Evolutionary conservation across 2,329 filamentous ascomycete genomes (phyloP).

Genomic region (Fusarium sp.): DNA sequence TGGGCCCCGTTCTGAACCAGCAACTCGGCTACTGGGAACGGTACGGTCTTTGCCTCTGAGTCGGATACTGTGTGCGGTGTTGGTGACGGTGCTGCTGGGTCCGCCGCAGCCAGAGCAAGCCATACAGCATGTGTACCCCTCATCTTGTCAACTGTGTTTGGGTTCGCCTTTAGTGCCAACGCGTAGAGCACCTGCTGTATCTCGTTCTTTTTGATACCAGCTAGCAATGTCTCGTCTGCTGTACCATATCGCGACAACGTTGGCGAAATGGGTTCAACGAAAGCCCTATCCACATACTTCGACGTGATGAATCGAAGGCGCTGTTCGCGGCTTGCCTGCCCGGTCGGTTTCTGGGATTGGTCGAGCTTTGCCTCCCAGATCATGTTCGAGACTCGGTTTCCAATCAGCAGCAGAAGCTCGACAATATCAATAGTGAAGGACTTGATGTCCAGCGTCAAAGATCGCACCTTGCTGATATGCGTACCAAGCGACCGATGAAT

Average conservation of each 20-base stretch:
- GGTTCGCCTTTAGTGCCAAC: conserved; percentile 85
- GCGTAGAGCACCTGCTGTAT: conserved; percentile 93
- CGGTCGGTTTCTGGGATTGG: conserved; percentile 74
- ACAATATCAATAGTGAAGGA: conserved; percentile 98
- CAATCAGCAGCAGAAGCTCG: conserved; percentile 89
- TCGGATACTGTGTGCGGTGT: conserved; percentile 57
- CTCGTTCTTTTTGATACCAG: conserved; percentile 95
- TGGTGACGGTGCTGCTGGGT: conserved; percentile 81
- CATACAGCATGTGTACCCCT: conserved; percentile 90
- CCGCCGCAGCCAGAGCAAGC: conserved; percentile 89
- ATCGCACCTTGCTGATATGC: conserved; percentile 97
- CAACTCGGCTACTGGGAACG: conserved; percentile 91
- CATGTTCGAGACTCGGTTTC: conserved; percentile 95
- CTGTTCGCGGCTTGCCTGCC: conserved; percentile 87
- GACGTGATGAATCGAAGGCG: conserved; percentile 93
- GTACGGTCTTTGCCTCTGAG: conserved; percentile 64
- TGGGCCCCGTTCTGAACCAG: conserved; percentile 94
- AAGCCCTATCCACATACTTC: conserved; percentile 90
- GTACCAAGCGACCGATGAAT: conserved; percentile 97
- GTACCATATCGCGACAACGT: conserved; percentile 80
- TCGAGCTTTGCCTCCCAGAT: conserved; percentile 93
- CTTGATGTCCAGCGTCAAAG: conserved; percentile 92
- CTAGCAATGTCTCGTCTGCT: conserved; percentile 87
- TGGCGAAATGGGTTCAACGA: conserved; percentile 80
- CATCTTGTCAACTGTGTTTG: conserved; percentile 86